Evolutionary conservation across 129 eudicot genomes (phyloP), one percentile per base, ranked within the genome.

Genomic region (Scalesia atractyloides): DNA sequence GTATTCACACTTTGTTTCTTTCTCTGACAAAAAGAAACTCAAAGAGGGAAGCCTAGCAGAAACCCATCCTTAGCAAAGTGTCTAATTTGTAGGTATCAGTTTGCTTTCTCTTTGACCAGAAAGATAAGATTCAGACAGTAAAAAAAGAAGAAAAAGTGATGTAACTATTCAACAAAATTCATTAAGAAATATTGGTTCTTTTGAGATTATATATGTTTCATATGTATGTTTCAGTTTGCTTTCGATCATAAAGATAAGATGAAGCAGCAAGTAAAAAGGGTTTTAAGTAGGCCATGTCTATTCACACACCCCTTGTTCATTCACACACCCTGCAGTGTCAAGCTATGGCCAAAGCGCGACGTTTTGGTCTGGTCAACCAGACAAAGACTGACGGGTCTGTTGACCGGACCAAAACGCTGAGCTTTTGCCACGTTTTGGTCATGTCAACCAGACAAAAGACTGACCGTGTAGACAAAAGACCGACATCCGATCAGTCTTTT

Each of bases 1-100:
- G 77, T 76, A 70, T 78, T 78, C 73, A 78, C 66, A 71, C 77
- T 71, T 78, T 63, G 82, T 78, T 60, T 71, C 77, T 78, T 78
- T 71, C 57, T 52, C 82, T 78, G 82, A 78, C 82, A 71, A 71
- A 78, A 76, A 78, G 76, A 57, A 78, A 71, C 58, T 64, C 77
- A 71, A 52, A 78, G 72, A 41, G 20, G 75, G 57, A 69, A 76
- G 48, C 22, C 57, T 53, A 66, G 66, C 72, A 75, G 73, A 67
- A 70, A 69, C 68, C 80, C 69, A 69, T 68, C 52, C 75, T 68
- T 68, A 13, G 69, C 82, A 63, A 78, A 78, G 72, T 70, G 67
- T 71, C 51, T 72, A 71, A 53, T 78, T 78, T 78, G 77, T 71
- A 78, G 52, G 52, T 26, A 51, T 26, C 72, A 64, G 6, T 63